Evolutionary conservation across 176 grass and related monocot species (phyloP).

Genomic region (Pharus latifolius): DNA sequence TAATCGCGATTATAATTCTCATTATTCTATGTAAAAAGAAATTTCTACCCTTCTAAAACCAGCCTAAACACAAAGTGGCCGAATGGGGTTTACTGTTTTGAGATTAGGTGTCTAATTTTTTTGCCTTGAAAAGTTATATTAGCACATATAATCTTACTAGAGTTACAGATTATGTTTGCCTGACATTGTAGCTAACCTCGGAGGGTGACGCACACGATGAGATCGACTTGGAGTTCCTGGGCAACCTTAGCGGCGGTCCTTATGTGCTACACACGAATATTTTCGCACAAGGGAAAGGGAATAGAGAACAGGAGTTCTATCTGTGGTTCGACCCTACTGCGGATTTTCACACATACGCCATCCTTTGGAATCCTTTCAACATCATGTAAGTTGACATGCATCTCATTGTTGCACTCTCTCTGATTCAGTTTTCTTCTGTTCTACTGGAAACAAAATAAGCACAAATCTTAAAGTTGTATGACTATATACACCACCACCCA

Average conservation of each 20-base stretch:
- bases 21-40: too few species aligned
- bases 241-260: constrained; percentile 36
- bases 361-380: constrained; percentile 43
- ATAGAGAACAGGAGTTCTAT: constrained; percentile 32
- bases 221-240: constrained; percentile 60
- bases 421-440: too few species aligned
- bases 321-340: constrained; percentile 46
- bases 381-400: constrained; percentile 14
- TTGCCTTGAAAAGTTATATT: too few species aligned
- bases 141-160: too few species aligned
- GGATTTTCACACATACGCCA: constrained; percentile 51
- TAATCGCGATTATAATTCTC: too few species aligned
- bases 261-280: constrained; percentile 50
- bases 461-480: too few species aligned
- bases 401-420: neutral
- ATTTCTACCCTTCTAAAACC: too few species aligned
- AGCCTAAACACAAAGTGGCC: too few species aligned
- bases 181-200: constrained; percentile 26
- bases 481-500: too few species aligned
- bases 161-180: neutral
- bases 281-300: constrained; percentile 27
- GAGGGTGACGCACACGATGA: constrained; percentile 32
- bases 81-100: too few species aligned
- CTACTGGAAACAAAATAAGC: too few species aligned
- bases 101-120: too few species aligned